Evolutionary conservation across 2,329 filamentous ascomycete species (phyloP), one percentile per base, ranked within the genome.

Genomic region (Neonectria magnoliae): DNA sequence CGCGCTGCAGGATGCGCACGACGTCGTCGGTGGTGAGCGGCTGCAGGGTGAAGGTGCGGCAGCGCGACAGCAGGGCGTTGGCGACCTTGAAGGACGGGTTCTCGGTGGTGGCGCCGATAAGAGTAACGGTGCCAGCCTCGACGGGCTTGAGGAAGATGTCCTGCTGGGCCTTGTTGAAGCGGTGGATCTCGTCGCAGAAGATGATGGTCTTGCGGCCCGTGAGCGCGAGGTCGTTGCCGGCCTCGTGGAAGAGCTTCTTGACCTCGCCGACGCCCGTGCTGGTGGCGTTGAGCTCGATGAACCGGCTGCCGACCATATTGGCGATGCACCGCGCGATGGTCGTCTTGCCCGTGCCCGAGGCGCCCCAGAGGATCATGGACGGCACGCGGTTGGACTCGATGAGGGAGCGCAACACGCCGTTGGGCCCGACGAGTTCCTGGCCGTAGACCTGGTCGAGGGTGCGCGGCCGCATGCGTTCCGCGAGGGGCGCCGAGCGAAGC

Each of bases 111-210:
- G 96, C 96, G 11, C 94, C 96, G 65, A 98, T 96, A 31, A 99
- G 84, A 0, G 93, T 98, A 69, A 99, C 91, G 29, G 92, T 92
- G 6, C 96, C 96, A 1, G 90, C 90, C 80, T 99, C 96, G 22
- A 98, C 95, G 0, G 95, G 95, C 16, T 91, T 93, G 2, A 99
- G 83, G 72, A 98, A 98, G 1, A 98, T 92, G 79, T 98, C 96
- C 76, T 99, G 96, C 77, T 98, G 96, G 0, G 90, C 86, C 80
- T 97, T 98, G 71, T 87, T 92, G 83, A 97, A 97, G 29, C 95
- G 85, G 79, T 97, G 94, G 52, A 98, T 96, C 82, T 98, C 96
- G 81, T 99, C 96, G 81, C 95, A 98, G 78, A 99, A 99, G 68
- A 99, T 89, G 68, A 99, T 97, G 0, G 96, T 98, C 81, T 93